A percentile compares a stretch with the other conserved stretches of the same genome.
Conservation (phyloP, 192 early-diverging fungal species). For the Coemansia sp. region DNA sequence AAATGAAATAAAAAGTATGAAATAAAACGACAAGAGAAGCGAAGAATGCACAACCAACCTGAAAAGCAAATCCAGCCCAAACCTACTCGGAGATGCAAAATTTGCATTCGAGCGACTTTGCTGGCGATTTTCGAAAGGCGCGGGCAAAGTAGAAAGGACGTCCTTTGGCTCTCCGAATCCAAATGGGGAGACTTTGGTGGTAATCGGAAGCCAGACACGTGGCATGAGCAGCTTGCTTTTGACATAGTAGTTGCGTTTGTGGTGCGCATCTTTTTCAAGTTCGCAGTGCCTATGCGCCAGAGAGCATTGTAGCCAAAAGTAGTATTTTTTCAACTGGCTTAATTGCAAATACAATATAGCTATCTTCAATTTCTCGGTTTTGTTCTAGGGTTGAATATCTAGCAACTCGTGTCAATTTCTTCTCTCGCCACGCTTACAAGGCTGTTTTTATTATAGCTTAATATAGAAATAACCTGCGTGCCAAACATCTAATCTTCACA, state of each 20-base stretch:
- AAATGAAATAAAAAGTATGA: not conserved
- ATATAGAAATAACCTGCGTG: no score
- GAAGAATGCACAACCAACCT: not conserved
- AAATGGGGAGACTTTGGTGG: not conserved
- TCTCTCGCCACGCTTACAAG: no score
- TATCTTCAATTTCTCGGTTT: no score
- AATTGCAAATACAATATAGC: no score
- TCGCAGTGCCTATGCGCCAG: no score
- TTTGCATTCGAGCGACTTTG: not conserved
- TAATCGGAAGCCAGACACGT: not conserved
- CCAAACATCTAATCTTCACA: no score
- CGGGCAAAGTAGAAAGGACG: not conserved
- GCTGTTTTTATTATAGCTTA: no score
- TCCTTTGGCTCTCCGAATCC: not conserved
- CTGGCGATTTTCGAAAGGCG: not conserved
- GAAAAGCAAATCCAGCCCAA: not conserved
- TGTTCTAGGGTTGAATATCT: no score
- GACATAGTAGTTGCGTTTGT: not conserved
- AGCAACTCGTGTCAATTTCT: no score
- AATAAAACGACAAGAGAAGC: not conserved
- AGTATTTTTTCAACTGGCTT: no score
- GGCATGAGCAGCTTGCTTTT: not conserved
- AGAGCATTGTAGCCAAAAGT: no score
- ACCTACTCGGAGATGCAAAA: not conserved
- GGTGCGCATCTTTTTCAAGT: no score